Conservation (phyloP, 106 monocot genomes). For the Vanilla planifolia region DNA sequence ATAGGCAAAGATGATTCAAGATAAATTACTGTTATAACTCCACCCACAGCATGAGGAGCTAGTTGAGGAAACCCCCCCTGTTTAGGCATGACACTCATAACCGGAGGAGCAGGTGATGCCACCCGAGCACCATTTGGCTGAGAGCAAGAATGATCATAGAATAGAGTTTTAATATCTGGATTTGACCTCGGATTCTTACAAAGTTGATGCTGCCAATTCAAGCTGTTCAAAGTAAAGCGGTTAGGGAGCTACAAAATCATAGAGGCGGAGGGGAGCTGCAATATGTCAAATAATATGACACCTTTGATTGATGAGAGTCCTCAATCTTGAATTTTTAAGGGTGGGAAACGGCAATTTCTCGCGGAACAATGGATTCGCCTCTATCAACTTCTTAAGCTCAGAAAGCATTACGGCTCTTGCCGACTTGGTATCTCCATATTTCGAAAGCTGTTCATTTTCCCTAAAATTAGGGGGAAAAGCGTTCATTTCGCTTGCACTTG, state of each 20-base stretch:
- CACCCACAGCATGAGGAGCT: conserved; percentile 30
- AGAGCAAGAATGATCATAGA: conserved; percentile 59
- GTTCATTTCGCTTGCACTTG: no score
- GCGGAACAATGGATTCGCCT: conserved; percentile 48
- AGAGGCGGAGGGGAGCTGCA: background rate
- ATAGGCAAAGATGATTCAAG: background rate
- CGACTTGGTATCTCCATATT: conserved; percentile 57
- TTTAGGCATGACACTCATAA: conserved; percentile 29
- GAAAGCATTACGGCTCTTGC: conserved; percentile 44
- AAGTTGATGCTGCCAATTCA: conserved; percentile 66
- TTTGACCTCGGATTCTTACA: conserved; percentile 58
- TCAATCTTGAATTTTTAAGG: conserved; percentile 37
- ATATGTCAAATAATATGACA: background rate
- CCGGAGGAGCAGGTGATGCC: conserved; percentile 32
- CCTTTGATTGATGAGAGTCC: conserved; percentile 57
- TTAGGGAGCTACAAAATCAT: background rate
- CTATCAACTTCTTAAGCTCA: conserved; percentile 56
- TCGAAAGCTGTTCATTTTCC: conserved; percentile 59
- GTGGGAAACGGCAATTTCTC: conserved; percentile 49
- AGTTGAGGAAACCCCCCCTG: conserved; percentile 41
- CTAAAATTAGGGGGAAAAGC: conserved; percentile 10
- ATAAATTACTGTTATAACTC: background rate
- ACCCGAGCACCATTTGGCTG: conserved; percentile 47
- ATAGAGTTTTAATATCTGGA: conserved; percentile 59
- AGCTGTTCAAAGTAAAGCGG: conserved; percentile 19